These are phyloP conservation scores for Bipolaris sorokiniana DNA, from an alignment of 2,329 filamentous ascomycete genomes.

Conservation along the genomic window DNA sequence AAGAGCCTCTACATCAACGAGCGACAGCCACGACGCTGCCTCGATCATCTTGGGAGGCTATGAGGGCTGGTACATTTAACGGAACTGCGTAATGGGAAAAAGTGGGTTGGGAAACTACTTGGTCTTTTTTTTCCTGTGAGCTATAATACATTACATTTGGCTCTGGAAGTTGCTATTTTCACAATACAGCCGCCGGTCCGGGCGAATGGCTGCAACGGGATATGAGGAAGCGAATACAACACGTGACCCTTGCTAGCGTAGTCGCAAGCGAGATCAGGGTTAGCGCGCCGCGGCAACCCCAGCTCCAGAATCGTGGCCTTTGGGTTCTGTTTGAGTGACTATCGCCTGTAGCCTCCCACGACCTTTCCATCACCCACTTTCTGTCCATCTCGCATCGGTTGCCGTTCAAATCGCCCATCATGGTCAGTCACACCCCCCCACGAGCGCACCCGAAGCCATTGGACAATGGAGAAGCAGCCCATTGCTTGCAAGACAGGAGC, in stretches of 20 bases:
- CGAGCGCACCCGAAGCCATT: slow-evolving; percentile 6
- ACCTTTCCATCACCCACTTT: slow-evolving; percentile 12
- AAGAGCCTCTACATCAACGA: slow-evolving; percentile 25
- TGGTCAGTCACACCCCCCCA: slow-evolving; percentile 25
- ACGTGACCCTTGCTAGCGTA: slow-evolving; percentile 31
- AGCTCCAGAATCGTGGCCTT: slow-evolving; percentile 46
- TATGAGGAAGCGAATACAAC: slow-evolving; percentile 6
- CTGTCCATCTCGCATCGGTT: slow-evolving; percentile 8
- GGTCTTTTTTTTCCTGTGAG: neutral
- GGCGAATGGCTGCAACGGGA: slow-evolving; percentile 3
- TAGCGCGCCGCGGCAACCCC: slow-evolving; percentile 28
- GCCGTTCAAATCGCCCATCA: slow-evolving; percentile 16
- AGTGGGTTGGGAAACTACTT: slow-evolving; percentile 22
- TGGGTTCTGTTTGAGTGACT: slow-evolving; percentile 23
- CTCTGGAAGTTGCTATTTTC: neutral
- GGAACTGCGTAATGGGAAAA: slow-evolving; percentile 41
- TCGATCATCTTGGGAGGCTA: slow-evolving; percentile 29
- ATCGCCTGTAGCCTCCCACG: slow-evolving; percentile 22
- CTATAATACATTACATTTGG: too few species aligned
- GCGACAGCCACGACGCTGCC: slow-evolving; percentile 25
- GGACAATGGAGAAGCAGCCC: slow-evolving; percentile 2
- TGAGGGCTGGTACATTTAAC: slow-evolving; percentile 29
- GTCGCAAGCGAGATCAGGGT: slow-evolving; percentile 20
- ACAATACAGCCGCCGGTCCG: neutral
- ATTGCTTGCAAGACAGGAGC: slow-evolving; percentile 8